phyloP scores from a whole-genome alignment of 2,329 filamentous ascomycete species.

The Chaetomiaceae sp. region DNA sequence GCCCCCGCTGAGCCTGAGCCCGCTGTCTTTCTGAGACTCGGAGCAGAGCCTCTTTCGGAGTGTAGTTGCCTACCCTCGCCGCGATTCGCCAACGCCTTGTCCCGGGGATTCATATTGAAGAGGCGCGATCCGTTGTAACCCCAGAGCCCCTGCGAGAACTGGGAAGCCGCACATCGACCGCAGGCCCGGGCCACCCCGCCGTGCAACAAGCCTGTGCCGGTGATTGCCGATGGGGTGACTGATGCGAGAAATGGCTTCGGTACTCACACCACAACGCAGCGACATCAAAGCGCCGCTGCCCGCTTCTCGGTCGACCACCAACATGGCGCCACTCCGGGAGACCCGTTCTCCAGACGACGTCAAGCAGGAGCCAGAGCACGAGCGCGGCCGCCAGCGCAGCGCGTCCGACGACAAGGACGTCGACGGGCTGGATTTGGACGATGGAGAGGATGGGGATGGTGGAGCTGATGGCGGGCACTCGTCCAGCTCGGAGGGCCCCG shows the following conservation, averaged over 20 bases:
- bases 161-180: no score
- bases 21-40: not conserved
- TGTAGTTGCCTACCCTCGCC: slow-evolving; percentile 4
- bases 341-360: slow-evolving; percentile 35
- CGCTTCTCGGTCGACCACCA: slow-evolving; percentile 34
- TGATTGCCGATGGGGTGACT: slow-evolving; percentile 17
- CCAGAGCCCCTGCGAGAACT: not conserved
- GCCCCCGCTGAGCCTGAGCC: no score
- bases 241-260: slow-evolving; percentile 38
- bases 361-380: slow-evolving; percentile 36
- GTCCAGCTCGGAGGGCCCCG: slow-evolving; percentile 48
- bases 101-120: slow-evolving; percentile 12
- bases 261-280: slow-evolving; percentile 35
- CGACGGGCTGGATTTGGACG: slow-evolving; percentile 34
- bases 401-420: slow-evolving; percentile 38
- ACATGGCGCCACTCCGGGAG: slow-evolving; percentile 39
- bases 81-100: slow-evolving; percentile 18
- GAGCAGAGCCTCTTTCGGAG: slow-evolving; percentile 9
- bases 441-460: slow-evolving; percentile 33
- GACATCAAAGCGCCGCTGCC: slow-evolving; percentile 35
- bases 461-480: slow-evolving; percentile 41
- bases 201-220: slow-evolving; percentile 7
- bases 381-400: slow-evolving; percentile 37
- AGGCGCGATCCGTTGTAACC: slow-evolving; percentile 17
- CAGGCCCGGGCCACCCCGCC: no score